Conservation (phyloP, 345 rosid species). For the Tarenaya hassleriana region DNA sequence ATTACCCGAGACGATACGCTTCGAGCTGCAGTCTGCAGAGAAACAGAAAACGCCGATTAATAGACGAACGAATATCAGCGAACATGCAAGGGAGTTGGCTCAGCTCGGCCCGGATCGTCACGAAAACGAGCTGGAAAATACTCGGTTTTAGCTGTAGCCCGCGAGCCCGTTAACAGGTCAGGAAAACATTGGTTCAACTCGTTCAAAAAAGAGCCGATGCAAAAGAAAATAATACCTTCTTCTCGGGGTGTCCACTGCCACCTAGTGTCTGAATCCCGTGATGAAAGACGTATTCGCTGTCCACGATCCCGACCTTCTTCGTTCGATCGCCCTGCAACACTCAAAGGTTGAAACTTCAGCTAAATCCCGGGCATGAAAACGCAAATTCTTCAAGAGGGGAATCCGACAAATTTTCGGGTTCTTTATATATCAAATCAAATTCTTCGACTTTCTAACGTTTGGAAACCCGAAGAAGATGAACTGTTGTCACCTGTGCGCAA, state of each 20-base stretch:
- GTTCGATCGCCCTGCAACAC: slow-evolving; percentile 76
- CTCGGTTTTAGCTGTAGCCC: no score
- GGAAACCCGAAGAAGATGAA: no score
- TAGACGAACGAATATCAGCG: background rate
- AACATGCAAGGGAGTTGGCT: no score
- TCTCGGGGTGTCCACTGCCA: slow-evolving; percentile 40
- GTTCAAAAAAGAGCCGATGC: no score
- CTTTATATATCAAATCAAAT: background rate
- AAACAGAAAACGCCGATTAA: no score
- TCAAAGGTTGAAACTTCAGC: background rate
- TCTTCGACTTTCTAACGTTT: no score
- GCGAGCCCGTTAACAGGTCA: background rate
- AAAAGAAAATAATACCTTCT: slow-evolving; percentile 37
- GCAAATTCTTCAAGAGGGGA: no score
- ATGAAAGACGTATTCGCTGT: slow-evolving; percentile 82
- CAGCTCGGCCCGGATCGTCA: no score
- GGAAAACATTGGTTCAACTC: no score
- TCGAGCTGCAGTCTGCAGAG: slow-evolving; percentile 19
- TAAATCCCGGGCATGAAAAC: background rate
- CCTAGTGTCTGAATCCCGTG: slow-evolving; percentile 87
- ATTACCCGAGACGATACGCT: slow-evolving; percentile 24
- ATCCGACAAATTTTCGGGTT: no score
- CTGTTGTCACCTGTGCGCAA: slow-evolving; percentile 72
- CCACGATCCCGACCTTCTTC: slow-evolving; percentile 78
- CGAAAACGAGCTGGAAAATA: no score